Percentiles rank a stretch among this genome's conserved stretches.
Conservation (phyloP, 2,329 filamentous ascomycete genomes). For the Neurospora sp. region DNA sequence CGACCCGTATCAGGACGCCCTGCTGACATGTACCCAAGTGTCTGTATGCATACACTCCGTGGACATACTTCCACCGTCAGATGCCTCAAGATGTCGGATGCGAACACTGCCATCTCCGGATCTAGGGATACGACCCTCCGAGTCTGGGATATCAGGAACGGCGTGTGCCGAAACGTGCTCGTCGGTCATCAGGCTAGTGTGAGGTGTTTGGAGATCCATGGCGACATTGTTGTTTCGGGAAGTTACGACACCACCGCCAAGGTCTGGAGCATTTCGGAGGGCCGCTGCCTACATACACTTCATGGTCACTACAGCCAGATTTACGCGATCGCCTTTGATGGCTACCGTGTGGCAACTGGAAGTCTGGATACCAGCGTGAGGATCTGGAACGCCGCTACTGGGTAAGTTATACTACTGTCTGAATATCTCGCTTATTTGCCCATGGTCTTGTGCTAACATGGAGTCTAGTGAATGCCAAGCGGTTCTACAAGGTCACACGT, state of each 20-base stretch:
- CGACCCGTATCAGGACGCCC: not conserved
- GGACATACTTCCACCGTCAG: slow-evolving; percentile 95
- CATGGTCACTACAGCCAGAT: slow-evolving; percentile 97
- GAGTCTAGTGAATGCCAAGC: slow-evolving; percentile 62
- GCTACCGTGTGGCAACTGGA: slow-evolving; percentile 83
- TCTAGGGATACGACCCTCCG: slow-evolving; percentile 90
- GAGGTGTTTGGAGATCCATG: slow-evolving; percentile 88
- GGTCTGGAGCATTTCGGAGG: slow-evolving; percentile 97
- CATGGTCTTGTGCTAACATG: slow-evolving; percentile 1
- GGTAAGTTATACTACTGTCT: slow-evolving; percentile 41
- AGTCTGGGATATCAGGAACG: slow-evolving; percentile 87
- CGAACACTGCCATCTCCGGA: slow-evolving; percentile 88
- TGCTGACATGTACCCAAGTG: slow-evolving; percentile 42
- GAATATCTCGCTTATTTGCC: not conserved
- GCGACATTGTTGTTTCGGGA: slow-evolving; percentile 93
- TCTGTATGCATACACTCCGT: slow-evolving; percentile 71
- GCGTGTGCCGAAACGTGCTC: slow-evolving; percentile 81
- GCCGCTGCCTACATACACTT: slow-evolving; percentile 80
- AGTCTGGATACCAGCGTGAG: slow-evolving; percentile 94
- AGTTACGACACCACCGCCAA: slow-evolving; percentile 96
- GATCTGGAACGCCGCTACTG: slow-evolving; percentile 88
- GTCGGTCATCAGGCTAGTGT: slow-evolving; percentile 95
- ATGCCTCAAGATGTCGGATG: slow-evolving; percentile 95
- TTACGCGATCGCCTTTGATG: slow-evolving; percentile 96
- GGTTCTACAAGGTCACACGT: slow-evolving; percentile 93